A percentile compares a stretch with the other conserved stretches of the same genome.
Conservation (phyloP, 2,329 filamentous ascomycete genomes). For the Fusarium keratoplasticum region DNA sequence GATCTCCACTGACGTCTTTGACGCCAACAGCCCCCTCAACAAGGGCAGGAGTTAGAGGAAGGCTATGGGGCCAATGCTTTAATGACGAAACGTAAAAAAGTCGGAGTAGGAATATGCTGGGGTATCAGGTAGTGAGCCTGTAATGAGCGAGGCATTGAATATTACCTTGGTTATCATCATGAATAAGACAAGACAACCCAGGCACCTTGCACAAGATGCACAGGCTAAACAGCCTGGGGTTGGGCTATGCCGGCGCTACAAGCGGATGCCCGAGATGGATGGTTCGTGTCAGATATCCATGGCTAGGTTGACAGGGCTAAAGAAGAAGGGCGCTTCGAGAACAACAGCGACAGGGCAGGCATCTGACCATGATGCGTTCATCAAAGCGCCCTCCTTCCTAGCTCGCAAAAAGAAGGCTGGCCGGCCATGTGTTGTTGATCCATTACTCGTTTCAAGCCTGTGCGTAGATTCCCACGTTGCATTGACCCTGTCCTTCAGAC, state of each 20-base stretch:
- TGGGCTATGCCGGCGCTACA: slow-evolving; percentile 33
- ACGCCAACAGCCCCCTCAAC: slow-evolving; percentile 71
- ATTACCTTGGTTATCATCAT: slow-evolving; percentile 8
- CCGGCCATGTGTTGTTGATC: not conserved
- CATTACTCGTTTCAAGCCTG: slow-evolving; percentile 3
- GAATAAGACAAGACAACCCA: slow-evolving; percentile 7
- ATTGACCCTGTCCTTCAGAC: slow-evolving; percentile 1
- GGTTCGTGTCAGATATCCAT: slow-evolving; percentile 39
- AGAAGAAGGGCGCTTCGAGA: slow-evolving; percentile 1
- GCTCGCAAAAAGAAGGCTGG: not conserved
- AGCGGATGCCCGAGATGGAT: slow-evolving; percentile 33
- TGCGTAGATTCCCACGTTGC: slow-evolving; percentile 10
- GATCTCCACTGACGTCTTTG: slow-evolving; percentile 69
- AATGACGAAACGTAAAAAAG: slow-evolving; percentile 1
- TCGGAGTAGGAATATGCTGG: not conserved
- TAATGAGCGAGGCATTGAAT: slow-evolving; percentile 2
- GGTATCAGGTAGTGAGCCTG: not conserved
- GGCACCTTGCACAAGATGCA: slow-evolving; percentile 11
- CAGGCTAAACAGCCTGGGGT: slow-evolving; percentile 18
- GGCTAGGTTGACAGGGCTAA: slow-evolving; percentile 12
- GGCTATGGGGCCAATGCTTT: not conserved
- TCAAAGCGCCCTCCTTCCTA: not conserved
- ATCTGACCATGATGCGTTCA: slow-evolving; percentile 32
- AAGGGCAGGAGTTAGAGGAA: slow-evolving; percentile 56
- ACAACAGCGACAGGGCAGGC: slow-evolving; percentile 11